Evolutionary conservation across 768 basidiomycete species (phyloP).

Genomic region (Pisolithus microcarpus): DNA sequence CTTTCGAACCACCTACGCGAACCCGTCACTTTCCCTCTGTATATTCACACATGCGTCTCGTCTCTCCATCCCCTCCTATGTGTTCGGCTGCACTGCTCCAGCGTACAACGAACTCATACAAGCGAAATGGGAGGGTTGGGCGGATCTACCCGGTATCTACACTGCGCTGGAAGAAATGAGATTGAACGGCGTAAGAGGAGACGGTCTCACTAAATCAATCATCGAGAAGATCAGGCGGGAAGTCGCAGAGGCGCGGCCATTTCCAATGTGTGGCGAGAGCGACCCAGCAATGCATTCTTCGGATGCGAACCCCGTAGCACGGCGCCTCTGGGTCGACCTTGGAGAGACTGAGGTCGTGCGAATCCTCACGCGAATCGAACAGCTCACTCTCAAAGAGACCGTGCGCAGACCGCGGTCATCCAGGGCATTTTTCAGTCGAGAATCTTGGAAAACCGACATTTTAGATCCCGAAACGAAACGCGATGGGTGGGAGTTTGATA

Average conservation of each 20-base stretch:
- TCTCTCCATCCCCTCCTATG: conserved; percentile 72
- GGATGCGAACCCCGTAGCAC: conserved; percentile 33
- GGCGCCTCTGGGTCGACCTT: conserved; percentile 35
- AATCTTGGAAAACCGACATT: conserved; percentile 40
- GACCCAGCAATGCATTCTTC: conserved; percentile 24
- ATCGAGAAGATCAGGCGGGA: conserved; percentile 60
- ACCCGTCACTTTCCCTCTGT: conserved; percentile 75
- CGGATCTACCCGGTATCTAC: conserved; percentile 71
- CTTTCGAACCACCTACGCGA: conserved; percentile 69
- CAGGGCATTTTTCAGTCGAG: conserved; percentile 3
- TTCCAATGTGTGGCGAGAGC: conserved; percentile 20
- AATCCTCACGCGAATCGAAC: conserved; percentile 47
- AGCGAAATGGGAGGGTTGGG: conserved; percentile 79
- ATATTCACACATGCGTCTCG: conserved; percentile 76
- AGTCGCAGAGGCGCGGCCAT: conserved; percentile 47
- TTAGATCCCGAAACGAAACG: conserved; percentile 20
- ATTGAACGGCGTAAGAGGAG: conserved; percentile 65
- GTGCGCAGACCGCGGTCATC: conserved; percentile 10
- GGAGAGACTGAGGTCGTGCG: conserved; percentile 46
- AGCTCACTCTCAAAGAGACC: conserved; percentile 24
- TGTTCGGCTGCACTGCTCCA: conserved; percentile 81
- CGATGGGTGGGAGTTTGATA: conserved; percentile 44
- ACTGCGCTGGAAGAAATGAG: conserved; percentile 76
- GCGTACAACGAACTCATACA: conserved; percentile 85
- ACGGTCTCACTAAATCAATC: conserved; percentile 52